Evolutionary conservation across 495 filamentous ascomycete species (phyloP).

Genomic region (Penicillium taxi): DNA sequence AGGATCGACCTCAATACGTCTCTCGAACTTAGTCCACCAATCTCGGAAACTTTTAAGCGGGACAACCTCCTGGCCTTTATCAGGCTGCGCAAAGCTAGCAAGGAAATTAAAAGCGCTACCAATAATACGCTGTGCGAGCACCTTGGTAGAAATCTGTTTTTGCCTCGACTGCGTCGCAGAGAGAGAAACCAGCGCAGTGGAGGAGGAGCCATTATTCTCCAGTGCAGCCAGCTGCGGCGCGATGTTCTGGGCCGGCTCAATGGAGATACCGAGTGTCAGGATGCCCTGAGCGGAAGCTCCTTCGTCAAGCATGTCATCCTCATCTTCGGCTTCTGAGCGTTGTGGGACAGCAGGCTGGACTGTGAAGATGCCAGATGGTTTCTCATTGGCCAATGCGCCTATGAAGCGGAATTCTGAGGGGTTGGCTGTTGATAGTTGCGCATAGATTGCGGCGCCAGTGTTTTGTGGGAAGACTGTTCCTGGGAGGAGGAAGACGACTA

Average conservation of each 20-base stretch:
- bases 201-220: conserved; percentile 27
- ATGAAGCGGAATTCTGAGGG: conserved; percentile 63
- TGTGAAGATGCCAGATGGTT: conserved; percentile 83
- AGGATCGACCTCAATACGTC: conserved; percentile 75
- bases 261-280: conserved; percentile 69
- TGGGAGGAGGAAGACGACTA: conserved; percentile 86
- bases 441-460: conserved; percentile 82
- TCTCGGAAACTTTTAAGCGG: conserved; percentile 86
- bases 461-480: conserved; percentile 62
- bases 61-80: conserved; percentile 68
- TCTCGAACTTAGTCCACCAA: conserved; percentile 98
- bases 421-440: conserved; percentile 46
- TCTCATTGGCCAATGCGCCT: conserved; percentile 79
- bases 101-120: conserved; percentile 97
- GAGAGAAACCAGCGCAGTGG: conserved; percentile 24
- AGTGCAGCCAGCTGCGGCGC: conserved; percentile 55
- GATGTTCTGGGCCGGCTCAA: conserved; percentile 71
- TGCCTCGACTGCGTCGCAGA: conserved; percentile 22
- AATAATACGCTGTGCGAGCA: conserved; percentile 87
- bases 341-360: conserved; percentile 28
- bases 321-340: conserved; percentile 26
- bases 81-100: conserved; percentile 65
- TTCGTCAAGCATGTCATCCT: conserved; percentile 41
- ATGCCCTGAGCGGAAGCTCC: conserved; percentile 26
- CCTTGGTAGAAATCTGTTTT: conserved; percentile 50